Conservation (phyloP, 345 rosid species). For the Physaria fendleri region DNA sequence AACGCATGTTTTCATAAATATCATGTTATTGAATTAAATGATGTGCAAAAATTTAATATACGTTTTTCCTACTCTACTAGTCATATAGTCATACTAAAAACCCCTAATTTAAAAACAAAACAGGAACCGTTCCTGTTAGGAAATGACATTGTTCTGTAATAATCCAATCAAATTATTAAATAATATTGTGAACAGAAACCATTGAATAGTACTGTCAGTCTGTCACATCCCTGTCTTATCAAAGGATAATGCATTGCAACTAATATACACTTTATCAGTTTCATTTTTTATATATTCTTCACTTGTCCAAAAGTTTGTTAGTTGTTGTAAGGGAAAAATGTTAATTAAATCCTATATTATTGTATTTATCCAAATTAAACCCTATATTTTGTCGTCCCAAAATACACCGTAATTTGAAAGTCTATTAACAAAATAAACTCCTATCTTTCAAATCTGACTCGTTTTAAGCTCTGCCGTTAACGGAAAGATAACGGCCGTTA, state of each 20-base stretch:
- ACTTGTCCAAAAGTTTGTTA: conserved; percentile 1
- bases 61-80: background rate
- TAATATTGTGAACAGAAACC: background rate
- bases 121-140: background rate
- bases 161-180: background rate
- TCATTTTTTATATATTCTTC: conserved; percentile 5
- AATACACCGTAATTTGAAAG: too few relatives aligned
- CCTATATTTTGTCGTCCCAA: too few relatives aligned
- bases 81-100: background rate
- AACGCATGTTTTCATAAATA: background rate
- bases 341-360: too few relatives aligned
- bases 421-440: too few relatives aligned
- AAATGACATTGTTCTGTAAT: background rate
- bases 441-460: too few relatives aligned
- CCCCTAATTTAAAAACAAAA: background rate
- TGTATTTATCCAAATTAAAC: too few relatives aligned
- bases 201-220: background rate
- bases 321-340: background rate
- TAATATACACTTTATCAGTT: background rate
- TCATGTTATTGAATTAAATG: background rate
- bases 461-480: too few relatives aligned
- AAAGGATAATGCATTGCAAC: conserved; percentile 7
- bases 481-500: too few relatives aligned
- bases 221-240: conserved; percentile 8
- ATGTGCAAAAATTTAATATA: background rate